Percentiles rank a stretch among this genome's conserved stretches.
These are phyloP conservation scores for Candida nonsorbophila DNA, from an alignment of 805 yeast genomes.

Conservation along the genomic window DNA sequence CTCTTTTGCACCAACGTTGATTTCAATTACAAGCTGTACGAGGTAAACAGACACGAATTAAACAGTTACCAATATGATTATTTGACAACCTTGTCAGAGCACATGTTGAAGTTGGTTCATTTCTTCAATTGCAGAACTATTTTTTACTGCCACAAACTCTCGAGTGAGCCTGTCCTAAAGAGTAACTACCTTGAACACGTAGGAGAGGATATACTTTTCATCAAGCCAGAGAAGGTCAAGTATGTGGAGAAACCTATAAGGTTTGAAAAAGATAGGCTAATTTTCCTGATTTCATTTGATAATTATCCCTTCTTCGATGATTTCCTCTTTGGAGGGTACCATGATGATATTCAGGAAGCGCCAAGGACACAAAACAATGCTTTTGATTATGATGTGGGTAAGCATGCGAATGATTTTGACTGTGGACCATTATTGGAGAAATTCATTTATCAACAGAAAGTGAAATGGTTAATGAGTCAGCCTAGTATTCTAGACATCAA, in stretches of 20 bases:
- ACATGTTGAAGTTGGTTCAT: constrained; percentile 23
- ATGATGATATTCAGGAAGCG: neutral
- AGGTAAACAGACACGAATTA: constrained; percentile 11
- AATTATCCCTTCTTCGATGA: too few relatives aligned
- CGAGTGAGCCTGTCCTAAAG: constrained; percentile 17
- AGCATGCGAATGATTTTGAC: constrained; percentile 6
- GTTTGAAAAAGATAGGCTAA: constrained; percentile 2
- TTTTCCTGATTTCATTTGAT: neutral
- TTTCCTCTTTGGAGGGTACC: too few relatives aligned
- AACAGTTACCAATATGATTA: constrained; percentile 14
- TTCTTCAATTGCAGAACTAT: constrained; percentile 28
- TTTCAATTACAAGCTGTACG: constrained; percentile 16
- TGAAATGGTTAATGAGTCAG: too few relatives aligned
- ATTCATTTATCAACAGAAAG: constrained; percentile 9
- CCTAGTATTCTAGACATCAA: too few relatives aligned
- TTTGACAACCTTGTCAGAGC: constrained; percentile 17
- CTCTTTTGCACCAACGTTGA: constrained; percentile 27
- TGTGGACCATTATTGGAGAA: constrained; percentile 6
- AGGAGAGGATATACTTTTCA: constrained; percentile 9
- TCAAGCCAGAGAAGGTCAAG: constrained; percentile 12
- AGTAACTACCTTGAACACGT: constrained; percentile 10
- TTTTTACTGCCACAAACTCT: constrained; percentile 19
- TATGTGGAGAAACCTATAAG: constrained; percentile 7
- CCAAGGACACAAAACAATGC: neutral
- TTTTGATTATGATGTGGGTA: constrained; percentile 8